Evolutionary conservation across 2,329 filamentous ascomycete species (phyloP).

Genomic region (Clarireedia homoeocarpa): DNA sequence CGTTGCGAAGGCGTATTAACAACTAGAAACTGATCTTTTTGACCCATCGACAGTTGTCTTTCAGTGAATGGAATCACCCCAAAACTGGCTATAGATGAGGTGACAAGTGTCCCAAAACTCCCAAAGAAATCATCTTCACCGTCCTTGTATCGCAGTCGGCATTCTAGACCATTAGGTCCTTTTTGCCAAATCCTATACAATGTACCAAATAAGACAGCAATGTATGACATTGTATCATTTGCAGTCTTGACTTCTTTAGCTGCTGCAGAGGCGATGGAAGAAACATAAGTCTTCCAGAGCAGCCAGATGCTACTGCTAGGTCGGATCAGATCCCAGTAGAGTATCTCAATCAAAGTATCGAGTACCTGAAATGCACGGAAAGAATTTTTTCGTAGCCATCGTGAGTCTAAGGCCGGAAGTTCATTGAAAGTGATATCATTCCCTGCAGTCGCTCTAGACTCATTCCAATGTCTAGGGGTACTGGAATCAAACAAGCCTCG

Average conservation of each 20-base stretch:
- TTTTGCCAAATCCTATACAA: conserved; percentile 61
- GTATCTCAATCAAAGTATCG: conserved; percentile 50
- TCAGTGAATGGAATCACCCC: conserved; percentile 57
- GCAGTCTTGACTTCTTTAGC: conserved; percentile 87
- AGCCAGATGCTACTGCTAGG: conserved; percentile 45
- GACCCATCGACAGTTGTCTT: conserved; percentile 44
- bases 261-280: conserved; percentile 57
- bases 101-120: conserved; percentile 44
- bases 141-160: conserved; percentile 11
- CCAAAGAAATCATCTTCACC: conserved; percentile 43
- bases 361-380: conserved; percentile 55
- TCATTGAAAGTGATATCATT: conserved; percentile 52
- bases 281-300: conserved; percentile 56
- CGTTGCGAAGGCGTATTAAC: conserved; percentile 58
- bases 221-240: conserved; percentile 70
- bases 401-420: conserved; percentile 73
- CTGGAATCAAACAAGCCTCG: conserved; percentile 59
- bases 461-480: conserved; percentile 58
- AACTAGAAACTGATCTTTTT: conserved; percentile 51
- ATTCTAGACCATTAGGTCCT: conserved; percentile 33
- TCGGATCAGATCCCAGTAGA: conserved; percentile 54
- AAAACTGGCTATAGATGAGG: conserved; percentile 42
- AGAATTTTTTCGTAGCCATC: conserved; percentile 75
- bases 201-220: conserved; percentile 63
- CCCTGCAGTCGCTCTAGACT: conserved; percentile 58